Evolutionary conservation across 306 rosid species (phyloP), one percentile per base, ranked within the genome.

Genomic region (Neltuma alba): DNA sequence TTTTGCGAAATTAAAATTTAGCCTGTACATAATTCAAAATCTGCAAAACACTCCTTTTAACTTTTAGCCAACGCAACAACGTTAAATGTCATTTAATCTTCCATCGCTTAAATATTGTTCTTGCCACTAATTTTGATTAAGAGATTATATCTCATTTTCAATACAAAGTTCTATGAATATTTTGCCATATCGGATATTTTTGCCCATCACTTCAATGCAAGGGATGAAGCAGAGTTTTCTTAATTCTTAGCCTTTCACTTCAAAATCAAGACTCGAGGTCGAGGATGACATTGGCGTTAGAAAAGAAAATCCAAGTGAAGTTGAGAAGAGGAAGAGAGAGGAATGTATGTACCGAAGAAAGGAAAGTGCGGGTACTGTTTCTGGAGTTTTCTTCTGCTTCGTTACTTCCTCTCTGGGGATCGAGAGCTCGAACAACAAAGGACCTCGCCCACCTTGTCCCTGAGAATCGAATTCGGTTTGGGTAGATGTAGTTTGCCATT

Each of bases 381-480:
- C 31, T 79, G 52, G 83, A 62, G 65, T 66, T 83, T 42, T 76
- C 77, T 60, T 80, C 74, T 31, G 70, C 83, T 37, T 78, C 77
- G 27, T 76, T n/a, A 2, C 21, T 44, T 33, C 23, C 83, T 31
- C 73, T 76, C 62, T 70, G 78, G 40, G 92, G 93, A 57, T 81
- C 89, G 14, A 75, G 69, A 64, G 98, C 89, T 67, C 87, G 85
- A 71, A 81, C 47, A 66, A 70, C 45, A n/a, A 69, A 73, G 37
- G 63, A 65, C 70, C 34, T 15, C 23, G 64, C 74, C 30, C 41
- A 41, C 79, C 67, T 70, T 9, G 70, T 34, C 3, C 78, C 64
- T 33, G 87, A 70, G 73, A 73, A 55, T 82, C 62, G 15, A 83
- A 66, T 2, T n/a, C 82, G 82, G 82, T 23, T 61, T 63, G 50